phyloP scores from a whole-genome alignment of 306 rosid genomes.

The Mucuna pruriens region DNA sequence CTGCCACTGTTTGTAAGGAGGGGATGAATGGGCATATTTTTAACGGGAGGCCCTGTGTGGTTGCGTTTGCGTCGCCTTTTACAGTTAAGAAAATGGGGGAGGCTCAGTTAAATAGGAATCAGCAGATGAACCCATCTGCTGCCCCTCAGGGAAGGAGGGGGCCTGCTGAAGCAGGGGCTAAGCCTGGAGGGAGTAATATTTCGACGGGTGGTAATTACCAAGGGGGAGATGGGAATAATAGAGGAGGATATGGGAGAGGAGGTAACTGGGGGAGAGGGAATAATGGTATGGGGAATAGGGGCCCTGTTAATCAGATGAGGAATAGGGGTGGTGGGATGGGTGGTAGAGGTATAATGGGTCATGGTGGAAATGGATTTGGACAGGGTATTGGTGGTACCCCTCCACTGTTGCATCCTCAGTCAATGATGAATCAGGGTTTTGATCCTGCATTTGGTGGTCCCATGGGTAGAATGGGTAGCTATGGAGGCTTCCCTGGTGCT shows the following conservation, averaged over 20 bases:
- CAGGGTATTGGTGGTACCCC: slow-evolving; percentile 89
- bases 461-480: slow-evolving; percentile 89
- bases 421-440: slow-evolving; percentile 95
- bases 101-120: slow-evolving; percentile 84
- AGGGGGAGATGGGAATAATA: slow-evolving; percentile 86
- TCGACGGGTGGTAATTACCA: slow-evolving; percentile 86
- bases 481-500: slow-evolving; percentile 96
- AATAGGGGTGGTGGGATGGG: slow-evolving; percentile 83
- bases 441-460: slow-evolving; percentile 95
- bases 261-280: slow-evolving; percentile 95
- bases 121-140: slow-evolving; percentile 60
- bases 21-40: slow-evolving; percentile 86
- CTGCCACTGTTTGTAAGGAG: slow-evolving; percentile 85
- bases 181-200: slow-evolving; percentile 71
- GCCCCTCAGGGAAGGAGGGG: slow-evolving; percentile 68
- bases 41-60: slow-evolving; percentile 92
- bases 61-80: slow-evolving; percentile 80
- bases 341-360: slow-evolving; percentile 92
- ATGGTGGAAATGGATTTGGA: slow-evolving; percentile 91
- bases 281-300: slow-evolving; percentile 84
- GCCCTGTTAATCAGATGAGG: slow-evolving; percentile 83
- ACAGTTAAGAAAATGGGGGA: slow-evolving; percentile 97
- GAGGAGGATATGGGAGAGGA: slow-evolving; percentile 90
- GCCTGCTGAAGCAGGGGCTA: slow-evolving; percentile 66
- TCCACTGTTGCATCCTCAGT: slow-evolving; percentile 81